Percentiles rank a stretch among this genome's conserved stretches.
Conservation (phyloP, 2,329 filamentous ascomycete species). For the Emericellopsis cladophorae region DNA sequence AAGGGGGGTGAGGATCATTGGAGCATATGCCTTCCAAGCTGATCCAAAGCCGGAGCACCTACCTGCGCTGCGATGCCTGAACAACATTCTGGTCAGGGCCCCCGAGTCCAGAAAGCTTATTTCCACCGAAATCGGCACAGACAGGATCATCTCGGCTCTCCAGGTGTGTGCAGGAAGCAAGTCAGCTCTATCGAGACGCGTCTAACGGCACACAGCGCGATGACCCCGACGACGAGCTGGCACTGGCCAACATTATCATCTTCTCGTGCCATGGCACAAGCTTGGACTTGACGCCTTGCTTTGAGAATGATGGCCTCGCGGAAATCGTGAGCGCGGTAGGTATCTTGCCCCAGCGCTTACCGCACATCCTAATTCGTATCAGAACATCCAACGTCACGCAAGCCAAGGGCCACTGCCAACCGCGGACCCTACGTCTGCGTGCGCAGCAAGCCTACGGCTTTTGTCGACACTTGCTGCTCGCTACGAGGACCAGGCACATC, state of each 20-base stretch:
- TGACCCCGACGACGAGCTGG: conserved; percentile 3
- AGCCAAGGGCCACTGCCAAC: conserved; percentile 5
- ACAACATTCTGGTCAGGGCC: conserved; percentile 4
- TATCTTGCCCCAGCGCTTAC: no score
- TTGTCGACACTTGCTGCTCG: conserved; percentile 8
- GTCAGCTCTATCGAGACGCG: no score
- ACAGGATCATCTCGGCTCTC: conserved; percentile 1
- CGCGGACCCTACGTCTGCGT: conserved; percentile 7
- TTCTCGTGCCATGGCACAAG: conserved; percentile 3
- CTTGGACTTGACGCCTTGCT: conserved; percentile 2
- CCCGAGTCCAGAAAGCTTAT: background rate
- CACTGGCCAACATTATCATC: conserved; percentile 4
- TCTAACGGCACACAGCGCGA: background rate
- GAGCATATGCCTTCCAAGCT: conserved; percentile 2
- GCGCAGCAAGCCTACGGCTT: conserved; percentile 8
- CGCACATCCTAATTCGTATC: background rate
- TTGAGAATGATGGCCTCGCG: conserved; percentile 8
- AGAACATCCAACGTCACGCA: conserved; percentile 7
- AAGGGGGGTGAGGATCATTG: conserved; percentile 1
- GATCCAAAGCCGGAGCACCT: conserved; percentile 1
- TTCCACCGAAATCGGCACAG: conserved; percentile 1
- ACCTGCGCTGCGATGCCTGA: conserved; percentile 4
- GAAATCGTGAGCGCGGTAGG: conserved; percentile 5
- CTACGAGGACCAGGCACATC: conserved; percentile 7
- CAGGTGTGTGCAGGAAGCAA: conserved; percentile 1